phyloP scores from a whole-genome alignment of 768 basidiomycete species.

The Rhodotorula babjevae region DNA sequence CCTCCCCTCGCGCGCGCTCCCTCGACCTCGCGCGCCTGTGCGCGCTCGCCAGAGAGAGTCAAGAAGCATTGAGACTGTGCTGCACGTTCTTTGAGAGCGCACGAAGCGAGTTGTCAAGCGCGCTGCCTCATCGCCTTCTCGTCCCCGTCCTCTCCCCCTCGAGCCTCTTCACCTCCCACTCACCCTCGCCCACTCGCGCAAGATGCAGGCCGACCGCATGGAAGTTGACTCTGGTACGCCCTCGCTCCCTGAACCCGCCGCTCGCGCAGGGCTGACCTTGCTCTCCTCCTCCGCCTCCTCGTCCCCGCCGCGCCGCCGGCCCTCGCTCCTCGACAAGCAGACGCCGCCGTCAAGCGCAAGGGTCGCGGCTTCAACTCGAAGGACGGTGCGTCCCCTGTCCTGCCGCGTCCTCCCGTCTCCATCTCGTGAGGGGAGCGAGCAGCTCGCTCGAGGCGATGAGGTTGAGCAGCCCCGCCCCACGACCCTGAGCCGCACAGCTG shows the following conservation, averaged over 20 bases:
- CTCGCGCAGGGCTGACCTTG: too few relatives aligned
- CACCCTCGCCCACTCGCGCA: background rate
- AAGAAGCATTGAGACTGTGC: background rate
- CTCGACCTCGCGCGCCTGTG: background rate
- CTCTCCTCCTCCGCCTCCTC: background rate
- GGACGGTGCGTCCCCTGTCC: slow-evolving; percentile 15
- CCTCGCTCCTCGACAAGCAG: background rate
- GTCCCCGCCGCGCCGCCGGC: background rate
- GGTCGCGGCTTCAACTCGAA: slow-evolving; percentile 15
- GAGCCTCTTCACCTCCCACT: background rate
- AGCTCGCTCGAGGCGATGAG: background rate
- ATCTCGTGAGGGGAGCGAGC: too few relatives aligned
- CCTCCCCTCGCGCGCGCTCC: background rate
- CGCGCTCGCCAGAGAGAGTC: too few relatives aligned
- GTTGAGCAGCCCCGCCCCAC: background rate
- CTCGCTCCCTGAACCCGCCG: background rate
- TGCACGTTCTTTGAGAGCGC: background rate
- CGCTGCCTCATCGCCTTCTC: too few relatives aligned
- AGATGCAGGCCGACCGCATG: slow-evolving; percentile 32
- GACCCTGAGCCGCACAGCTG: background rate
- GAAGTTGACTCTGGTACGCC: slow-evolving; percentile 14
- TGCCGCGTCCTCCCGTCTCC: too few relatives aligned
- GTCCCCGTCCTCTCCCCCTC: background rate
- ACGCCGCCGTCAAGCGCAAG: slow-evolving; percentile 25
- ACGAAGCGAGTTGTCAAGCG: too few relatives aligned